Conservation (phyloP, 306 rosid species). For the Trichosanthes truncata region DNA sequence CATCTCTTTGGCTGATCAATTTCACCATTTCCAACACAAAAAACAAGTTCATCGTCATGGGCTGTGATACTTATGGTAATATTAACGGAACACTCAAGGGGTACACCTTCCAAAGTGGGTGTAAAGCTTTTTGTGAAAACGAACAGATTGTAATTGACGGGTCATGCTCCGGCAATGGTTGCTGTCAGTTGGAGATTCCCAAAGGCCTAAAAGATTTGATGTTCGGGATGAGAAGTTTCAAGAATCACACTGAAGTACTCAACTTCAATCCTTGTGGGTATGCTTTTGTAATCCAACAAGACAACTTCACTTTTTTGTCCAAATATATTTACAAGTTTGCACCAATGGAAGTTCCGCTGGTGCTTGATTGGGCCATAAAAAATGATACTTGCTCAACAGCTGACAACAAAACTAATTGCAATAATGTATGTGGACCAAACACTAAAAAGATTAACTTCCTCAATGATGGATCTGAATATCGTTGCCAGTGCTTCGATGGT, state of each 20-base stretch:
- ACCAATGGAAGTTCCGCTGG: background rate
- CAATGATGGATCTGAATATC: slow-evolving; percentile 15
- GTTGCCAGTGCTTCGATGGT: slow-evolving; percentile 26
- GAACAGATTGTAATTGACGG: too few relatives aligned
- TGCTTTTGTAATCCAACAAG: slow-evolving; percentile 12
- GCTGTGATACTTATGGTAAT: slow-evolving; percentile 15
- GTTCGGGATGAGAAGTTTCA: fast-evolving
- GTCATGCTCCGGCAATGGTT: slow-evolving; percentile 30
- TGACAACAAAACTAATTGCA: background rate
- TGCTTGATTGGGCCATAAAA: slow-evolving; percentile 33
- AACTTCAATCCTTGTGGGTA: slow-evolving; percentile 18
- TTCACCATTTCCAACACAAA: slow-evolving; percentile 16
- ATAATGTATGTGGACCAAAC: background rate
- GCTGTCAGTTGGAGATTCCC: slow-evolving; percentile 27
- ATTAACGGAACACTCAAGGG: fast-evolving
- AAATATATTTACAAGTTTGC: background rate
- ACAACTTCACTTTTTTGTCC: background rate
- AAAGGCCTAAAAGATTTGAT: background rate
- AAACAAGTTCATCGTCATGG: slow-evolving; percentile 19
- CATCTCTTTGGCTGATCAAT: fast-evolving
- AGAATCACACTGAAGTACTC: background rate
- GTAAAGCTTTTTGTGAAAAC: slow-evolving; percentile 14
- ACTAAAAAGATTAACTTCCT: background rate
- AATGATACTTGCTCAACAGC: background rate
- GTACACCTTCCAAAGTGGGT: slow-evolving; percentile 10